Evolutionary conservation across 306 rosid genomes (phyloP).

Genomic region (Ceratonia siliqua): DNA sequence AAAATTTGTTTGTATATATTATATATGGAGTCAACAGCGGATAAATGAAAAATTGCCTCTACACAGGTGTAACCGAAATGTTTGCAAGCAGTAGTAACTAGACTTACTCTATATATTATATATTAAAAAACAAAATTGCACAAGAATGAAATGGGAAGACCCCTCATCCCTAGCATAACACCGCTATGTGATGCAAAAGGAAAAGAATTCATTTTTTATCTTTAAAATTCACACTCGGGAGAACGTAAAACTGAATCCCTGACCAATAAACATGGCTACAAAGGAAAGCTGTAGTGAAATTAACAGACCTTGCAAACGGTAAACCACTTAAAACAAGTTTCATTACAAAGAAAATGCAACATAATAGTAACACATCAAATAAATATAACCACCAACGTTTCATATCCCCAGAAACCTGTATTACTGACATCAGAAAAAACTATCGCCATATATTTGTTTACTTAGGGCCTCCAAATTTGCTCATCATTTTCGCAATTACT

Average conservation of each 20-base stretch:
- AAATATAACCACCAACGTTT: constrained; percentile 1
- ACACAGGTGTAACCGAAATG: no score
- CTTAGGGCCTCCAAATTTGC: constrained; percentile 71
- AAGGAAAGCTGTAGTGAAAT: constrained; percentile 3
- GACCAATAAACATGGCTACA: constrained; percentile 6
- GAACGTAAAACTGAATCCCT: constrained; percentile 11
- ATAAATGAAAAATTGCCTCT: no score
- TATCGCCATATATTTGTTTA: constrained; percentile 11
- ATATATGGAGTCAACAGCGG: no score
- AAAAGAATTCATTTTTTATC: constrained; percentile 1
- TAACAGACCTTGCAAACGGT: constrained; percentile 5
- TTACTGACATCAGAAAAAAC: constrained; percentile 21
- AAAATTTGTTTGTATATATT: no score
- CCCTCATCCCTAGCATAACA: no score
- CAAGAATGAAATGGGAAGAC: no score
- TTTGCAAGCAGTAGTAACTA: no score
- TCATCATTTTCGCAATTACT: constrained; percentile 86
- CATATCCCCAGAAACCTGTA: constrained; percentile 7
- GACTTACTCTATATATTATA: no score
- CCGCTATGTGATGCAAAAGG: not conserved
- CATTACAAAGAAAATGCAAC: constrained; percentile 11
- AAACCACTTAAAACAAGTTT: not conserved
- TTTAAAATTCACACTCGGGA: constrained; percentile 16
- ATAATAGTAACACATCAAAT: not conserved
- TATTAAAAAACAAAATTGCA: no score